These are phyloP conservation scores for Salvia splendens DNA, from an alignment of 257 asterid genomes.

Conservation along the genomic window DNA sequence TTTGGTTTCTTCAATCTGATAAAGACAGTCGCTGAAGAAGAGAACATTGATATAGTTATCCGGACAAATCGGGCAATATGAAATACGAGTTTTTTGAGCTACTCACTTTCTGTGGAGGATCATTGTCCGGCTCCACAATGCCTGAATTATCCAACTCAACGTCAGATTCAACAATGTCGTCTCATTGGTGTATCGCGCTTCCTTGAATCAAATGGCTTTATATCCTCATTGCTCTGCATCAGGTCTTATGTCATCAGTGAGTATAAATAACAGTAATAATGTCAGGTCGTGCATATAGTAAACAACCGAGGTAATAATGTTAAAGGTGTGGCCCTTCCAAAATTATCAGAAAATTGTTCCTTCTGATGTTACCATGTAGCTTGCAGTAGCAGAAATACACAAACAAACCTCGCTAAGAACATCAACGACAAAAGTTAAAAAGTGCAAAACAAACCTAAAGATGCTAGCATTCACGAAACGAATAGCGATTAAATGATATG, in stretches of 20 bases:
- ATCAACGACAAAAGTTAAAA: not conserved
- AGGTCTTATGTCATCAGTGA: slow-evolving; percentile 7
- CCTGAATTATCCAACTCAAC: slow-evolving; percentile 67
- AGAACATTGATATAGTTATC: not conserved
- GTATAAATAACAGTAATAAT: not conserved
- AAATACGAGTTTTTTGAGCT: not conserved
- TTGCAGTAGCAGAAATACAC: not conserved
- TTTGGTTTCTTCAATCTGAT: slow-evolving; percentile 71
- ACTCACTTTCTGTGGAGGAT: slow-evolving; percentile 68
- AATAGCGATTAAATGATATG: not conserved
- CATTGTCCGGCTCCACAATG: slow-evolving; percentile 63
- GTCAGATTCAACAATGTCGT: slow-evolving; percentile 72
- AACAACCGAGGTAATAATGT: not conserved
- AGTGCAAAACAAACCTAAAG: too few species aligned
- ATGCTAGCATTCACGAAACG: not conserved
- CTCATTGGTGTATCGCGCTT: slow-evolving; percentile 35
- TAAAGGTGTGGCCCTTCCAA: not conserved
- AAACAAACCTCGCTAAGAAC: not conserved
- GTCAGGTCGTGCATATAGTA: too few species aligned
- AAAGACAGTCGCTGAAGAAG: slow-evolving; percentile 52
- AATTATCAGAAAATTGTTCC: not conserved
- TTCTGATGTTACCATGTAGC: not conserved
- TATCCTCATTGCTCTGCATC: slow-evolving; percentile 43
- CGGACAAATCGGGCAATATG: not conserved
- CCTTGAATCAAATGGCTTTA: slow-evolving; percentile 32